Evolutionary conservation across 169 alveolate species (phyloP), one percentile per base, ranked within the genome.

Genomic region (Plasmodium adleri): DNA sequence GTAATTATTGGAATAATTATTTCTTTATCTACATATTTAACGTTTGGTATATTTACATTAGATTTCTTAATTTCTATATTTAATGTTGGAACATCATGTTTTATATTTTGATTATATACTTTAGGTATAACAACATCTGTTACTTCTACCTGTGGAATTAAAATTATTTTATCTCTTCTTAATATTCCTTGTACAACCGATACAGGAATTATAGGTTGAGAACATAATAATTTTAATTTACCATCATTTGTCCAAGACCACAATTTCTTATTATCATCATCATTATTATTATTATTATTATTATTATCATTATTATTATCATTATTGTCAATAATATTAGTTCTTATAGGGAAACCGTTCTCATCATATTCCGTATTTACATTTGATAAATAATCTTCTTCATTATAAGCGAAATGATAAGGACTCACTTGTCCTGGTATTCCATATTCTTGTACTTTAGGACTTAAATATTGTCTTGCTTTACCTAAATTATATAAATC

Each of bases 111-210:
- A 73, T 94, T 94, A 87, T 89, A 95, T 62, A 95, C 93, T 92
- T 94, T 94, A 13, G 97, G 97, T 54, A 90, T 72, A 56, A 95
- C 95, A 28, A 94, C 93, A 88, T 95, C 97, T 12, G 94, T 92
- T 47, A 95, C 95, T 62, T 94, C 96, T 24, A 95, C 95, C 64
- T 95, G 96, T 15, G 97, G 97, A 66, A 95, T 94, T 74, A 94
- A 96, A 45, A 95, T 94, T 74, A 95, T 93, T 73, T 94, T 93
- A 73, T 95, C 97, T 83, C 97, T 93, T 54, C 97, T 88, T 73
- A 94, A 95, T 13, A 95, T 92, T 76, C 93, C 96, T 73, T 95
- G 97, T n/a, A 95, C 95, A 39, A 95, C 96, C 2, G 97, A 95
- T 59, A 95, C 97, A 58, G 97, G 96, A 39, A 95, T 94, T 67